Base-by-base conservation (phyloP, 768 basidiomycete genomes). In the Tylopilus plumbeoviolaceoides region DNA sequence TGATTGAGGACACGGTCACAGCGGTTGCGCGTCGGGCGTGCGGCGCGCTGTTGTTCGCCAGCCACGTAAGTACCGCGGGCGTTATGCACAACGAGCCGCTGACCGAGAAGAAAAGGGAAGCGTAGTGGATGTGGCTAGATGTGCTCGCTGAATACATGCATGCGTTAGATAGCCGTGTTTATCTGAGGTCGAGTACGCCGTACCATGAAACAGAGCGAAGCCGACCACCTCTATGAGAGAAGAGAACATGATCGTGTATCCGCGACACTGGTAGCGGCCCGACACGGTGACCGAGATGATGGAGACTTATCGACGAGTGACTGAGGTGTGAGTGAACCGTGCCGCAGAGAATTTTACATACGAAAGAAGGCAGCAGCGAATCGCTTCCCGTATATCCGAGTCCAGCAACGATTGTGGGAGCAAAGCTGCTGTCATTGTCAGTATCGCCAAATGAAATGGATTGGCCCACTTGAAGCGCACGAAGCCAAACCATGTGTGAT, bases 71-170 rank as follows among this genome's bases (percentile, higher is more conserved):
- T 38, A 38, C 1, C 41, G 45, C n/a, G n/a, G 51, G 46, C 1
- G 12, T 12, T 33, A 15, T 4, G 5, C 38, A 67, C 63, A 82
- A 84, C 0, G 74, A 70, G 6, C 84, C 82, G 0, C 76, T 61
- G 20, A 83, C 71, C 5, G 75, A 75, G 47, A 85, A 69, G 72
- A 84, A 84, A 1, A 87, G 71, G 10, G 79, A 79, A 14, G 70
- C 77, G 47, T 85, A 85, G 56, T 75, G 76, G 35, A 78, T 60
- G 12, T 68, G 63, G 12, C 56, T 55, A 1, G 80, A 76, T 25
- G 51, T 44, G 40, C 53, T 57, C 46, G 48, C 63, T 62, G 56
- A 11, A 7, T 30, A 17, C 21, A 10, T 12, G 33, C 27, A 20
- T 8, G 20, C 8, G 30, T 57, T 15, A 54, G 69, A n/a, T 5